phyloP scores from a whole-genome alignment of 2,329 filamentous ascomycete genomes.

The Calonectria naviculata region DNA sequence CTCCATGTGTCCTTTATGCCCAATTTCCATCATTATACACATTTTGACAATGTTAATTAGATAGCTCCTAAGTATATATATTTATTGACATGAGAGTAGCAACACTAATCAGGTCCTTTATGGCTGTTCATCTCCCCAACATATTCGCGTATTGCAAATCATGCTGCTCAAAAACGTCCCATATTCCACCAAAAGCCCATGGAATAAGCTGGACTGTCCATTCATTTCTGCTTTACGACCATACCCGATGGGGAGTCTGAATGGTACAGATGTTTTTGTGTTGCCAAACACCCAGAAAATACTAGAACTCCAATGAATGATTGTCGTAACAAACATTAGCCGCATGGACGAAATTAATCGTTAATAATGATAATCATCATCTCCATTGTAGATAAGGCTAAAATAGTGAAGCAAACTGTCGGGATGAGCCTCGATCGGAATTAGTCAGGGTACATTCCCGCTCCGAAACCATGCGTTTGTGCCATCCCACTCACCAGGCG shows the following conservation, averaged over 20 bases:
- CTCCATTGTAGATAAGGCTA: background rate
- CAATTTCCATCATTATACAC: no score
- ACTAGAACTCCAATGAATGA: background rate
- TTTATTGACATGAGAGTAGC: no score
- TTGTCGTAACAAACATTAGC: background rate
- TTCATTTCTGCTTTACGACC: no score
- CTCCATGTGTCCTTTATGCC: no score
- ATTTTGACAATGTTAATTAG: no score
- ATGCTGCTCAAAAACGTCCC: no score
- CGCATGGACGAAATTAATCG: background rate
- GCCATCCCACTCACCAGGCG: background rate
- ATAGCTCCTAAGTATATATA: no score
- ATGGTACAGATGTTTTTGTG: background rate
- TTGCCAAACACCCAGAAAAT: background rate
- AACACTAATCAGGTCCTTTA: no score
- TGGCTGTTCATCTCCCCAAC: no score
- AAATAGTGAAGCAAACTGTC: background rate
- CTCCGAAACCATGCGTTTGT: background rate
- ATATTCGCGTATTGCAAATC: no score
- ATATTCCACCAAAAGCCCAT: no score
- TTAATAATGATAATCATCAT: background rate
- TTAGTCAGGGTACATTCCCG: background rate
- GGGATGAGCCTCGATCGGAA: background rate
- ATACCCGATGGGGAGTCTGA: background rate
- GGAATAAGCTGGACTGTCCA: no score